phyloP scores from a whole-genome alignment of 1,139 yeast species.

The Pichia sp. region DNA sequence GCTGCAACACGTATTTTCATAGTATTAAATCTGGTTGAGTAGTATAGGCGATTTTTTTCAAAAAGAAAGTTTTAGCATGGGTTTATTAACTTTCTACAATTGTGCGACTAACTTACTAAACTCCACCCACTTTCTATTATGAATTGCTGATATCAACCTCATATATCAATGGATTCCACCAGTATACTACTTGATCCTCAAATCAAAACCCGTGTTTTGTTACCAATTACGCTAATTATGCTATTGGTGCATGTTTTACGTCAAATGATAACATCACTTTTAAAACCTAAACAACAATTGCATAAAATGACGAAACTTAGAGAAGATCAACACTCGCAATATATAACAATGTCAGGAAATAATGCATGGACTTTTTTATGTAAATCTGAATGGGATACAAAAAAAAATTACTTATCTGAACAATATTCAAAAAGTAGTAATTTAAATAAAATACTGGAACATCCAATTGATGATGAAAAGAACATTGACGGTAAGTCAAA shows the following conservation, averaged over 20 bases:
- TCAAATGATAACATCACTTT: constrained; percentile 41
- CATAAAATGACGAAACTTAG: constrained; percentile 40
- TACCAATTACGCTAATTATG: constrained; percentile 89
- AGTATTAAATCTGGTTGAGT: not conserved
- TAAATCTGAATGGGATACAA: constrained; percentile 14
- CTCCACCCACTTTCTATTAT: not conserved
- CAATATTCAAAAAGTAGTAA: constrained; percentile 25
- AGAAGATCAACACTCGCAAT: constrained; percentile 55
- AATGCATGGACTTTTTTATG: constrained; percentile 9
- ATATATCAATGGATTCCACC: constrained; percentile 30
- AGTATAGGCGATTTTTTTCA: not conserved
- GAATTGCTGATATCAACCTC: not conserved
- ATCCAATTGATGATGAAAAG: constrained; percentile 7
- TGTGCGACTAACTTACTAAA: not conserved
- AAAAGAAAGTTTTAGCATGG: not conserved
- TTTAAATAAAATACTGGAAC: constrained; percentile 7
- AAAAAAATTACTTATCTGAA: constrained; percentile 1
- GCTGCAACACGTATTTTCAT: constrained; percentile 54
- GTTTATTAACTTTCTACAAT: not conserved
- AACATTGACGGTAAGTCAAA: not conserved
- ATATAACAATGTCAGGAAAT: constrained; percentile 27
- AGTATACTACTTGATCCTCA: constrained; percentile 71
- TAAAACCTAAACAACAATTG: constrained; percentile 49
- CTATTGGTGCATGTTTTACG: constrained; percentile 80
- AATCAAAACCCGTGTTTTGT: constrained; percentile 80